Evolutionary conservation across 2,329 filamentous ascomycete species (phyloP).

Genomic region (Raffaelea ambrosiae): DNA sequence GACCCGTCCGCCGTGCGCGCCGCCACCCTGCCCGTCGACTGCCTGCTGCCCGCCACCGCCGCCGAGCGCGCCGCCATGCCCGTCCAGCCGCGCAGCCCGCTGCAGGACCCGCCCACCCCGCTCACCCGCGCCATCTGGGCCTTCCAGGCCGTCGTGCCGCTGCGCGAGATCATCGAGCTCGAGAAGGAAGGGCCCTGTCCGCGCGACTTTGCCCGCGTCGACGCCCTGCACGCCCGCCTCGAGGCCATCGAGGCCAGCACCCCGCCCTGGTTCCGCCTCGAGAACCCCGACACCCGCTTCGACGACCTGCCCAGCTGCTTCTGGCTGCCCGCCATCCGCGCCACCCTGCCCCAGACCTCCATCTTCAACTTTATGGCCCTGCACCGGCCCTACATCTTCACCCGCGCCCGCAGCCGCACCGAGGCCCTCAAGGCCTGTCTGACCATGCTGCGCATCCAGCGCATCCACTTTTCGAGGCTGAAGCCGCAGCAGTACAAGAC

Average conservation of each 20-base stretch:
- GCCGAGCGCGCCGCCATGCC: slow-evolving; percentile 36
- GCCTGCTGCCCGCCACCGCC: slow-evolving; percentile 29
- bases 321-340: slow-evolving; percentile 41
- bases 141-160: slow-evolving; percentile 34
- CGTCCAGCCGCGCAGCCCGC: slow-evolving; percentile 36
- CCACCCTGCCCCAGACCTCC: slow-evolving; percentile 37
- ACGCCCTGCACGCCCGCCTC: slow-evolving; percentile 43
- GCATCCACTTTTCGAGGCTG: slow-evolving; percentile 37
- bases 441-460: slow-evolving; percentile 46
- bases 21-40: slow-evolving; percentile 46
- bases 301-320: slow-evolving; percentile 42
- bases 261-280: slow-evolving; percentile 43
- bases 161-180: slow-evolving; percentile 46
- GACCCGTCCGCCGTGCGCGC: slow-evolving; percentile 39
- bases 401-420: slow-evolving; percentile 41
- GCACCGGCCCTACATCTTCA: slow-evolving; percentile 55
- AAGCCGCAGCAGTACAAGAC: slow-evolving; percentile 43
- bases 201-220: slow-evolving; percentile 44
- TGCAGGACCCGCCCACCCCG: slow-evolving; percentile 47
- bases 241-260: slow-evolving; percentile 36
- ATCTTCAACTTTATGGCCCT: slow-evolving; percentile 50
- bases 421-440: slow-evolving; percentile 49
- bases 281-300: slow-evolving; percentile 49
- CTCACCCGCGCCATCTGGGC: slow-evolving; percentile 45
- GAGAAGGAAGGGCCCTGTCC: slow-evolving; percentile 48